Evolutionary conservation across 75 land plant genomes (phyloP).

Genomic region (Adiantum capillusveneris): DNA sequence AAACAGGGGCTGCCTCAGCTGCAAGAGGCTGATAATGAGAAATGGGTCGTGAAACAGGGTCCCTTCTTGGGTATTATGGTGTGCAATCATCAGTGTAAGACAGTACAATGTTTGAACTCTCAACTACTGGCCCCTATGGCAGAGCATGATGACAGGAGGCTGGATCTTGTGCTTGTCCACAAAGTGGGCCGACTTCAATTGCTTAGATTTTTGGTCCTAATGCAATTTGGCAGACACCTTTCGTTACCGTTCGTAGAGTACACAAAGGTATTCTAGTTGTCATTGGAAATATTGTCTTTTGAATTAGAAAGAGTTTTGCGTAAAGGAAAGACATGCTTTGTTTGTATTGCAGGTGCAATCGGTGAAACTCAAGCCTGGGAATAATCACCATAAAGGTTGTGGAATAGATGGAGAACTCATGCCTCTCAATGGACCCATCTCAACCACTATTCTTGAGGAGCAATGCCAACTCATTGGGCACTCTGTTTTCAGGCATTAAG

Average conservation of each 20-base stretch:
- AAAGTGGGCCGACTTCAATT: slow-evolving; percentile 67
- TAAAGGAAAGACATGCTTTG: background rate
- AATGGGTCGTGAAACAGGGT: slow-evolving; percentile 73
- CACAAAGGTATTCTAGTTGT: slow-evolving; percentile 49
- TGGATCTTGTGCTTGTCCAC: slow-evolving; percentile 70
- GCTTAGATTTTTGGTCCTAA: slow-evolving; percentile 49
- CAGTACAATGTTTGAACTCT: slow-evolving; percentile 71
- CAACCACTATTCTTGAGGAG: slow-evolving; percentile 53
- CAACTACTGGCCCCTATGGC: slow-evolving; percentile 87
- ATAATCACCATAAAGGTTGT: slow-evolving; percentile 50
- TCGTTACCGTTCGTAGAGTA: slow-evolving; percentile 89
- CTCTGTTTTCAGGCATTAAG: slow-evolving; percentile 7
- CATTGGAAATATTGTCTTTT: background rate
- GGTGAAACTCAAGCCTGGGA: slow-evolving; percentile 57
- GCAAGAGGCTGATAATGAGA: slow-evolving; percentile 34
- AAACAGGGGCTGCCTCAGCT: background rate
- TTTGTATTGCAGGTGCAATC: slow-evolving; percentile 51
- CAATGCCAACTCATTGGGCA: slow-evolving; percentile 83
- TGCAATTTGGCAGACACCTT: slow-evolving; percentile 76
- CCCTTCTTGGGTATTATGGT: slow-evolving; percentile 62
- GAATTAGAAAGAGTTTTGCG: background rate
- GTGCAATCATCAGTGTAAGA: slow-evolving; percentile 91
- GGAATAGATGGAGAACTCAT: slow-evolving; percentile 90
- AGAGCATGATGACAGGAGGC: slow-evolving; percentile 67
- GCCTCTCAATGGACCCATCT: slow-evolving; percentile 50